Percentiles rank a stretch among this genome's conserved stretches.
phyloP scores from a whole-genome alignment of 1,284 basidiomycete genomes.

The Phellopilus nigrolimitatus region DNA sequence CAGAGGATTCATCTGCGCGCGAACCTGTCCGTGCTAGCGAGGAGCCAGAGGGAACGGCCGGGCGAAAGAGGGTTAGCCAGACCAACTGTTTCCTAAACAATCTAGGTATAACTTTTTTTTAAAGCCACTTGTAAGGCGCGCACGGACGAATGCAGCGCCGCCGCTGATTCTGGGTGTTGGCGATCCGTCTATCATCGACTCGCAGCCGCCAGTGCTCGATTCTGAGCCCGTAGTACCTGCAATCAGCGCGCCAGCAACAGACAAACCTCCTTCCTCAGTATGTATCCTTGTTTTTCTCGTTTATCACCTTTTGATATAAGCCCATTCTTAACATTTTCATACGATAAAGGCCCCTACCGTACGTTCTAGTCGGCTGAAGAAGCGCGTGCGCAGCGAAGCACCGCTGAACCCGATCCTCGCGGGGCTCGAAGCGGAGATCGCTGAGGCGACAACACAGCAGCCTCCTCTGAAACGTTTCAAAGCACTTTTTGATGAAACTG shows the following conservation, averaged over 20 bases:
- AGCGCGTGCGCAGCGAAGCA: slow-evolving; percentile 14
- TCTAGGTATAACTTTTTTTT: neutral
- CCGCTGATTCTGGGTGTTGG: slow-evolving; percentile 24
- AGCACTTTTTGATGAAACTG: slow-evolving; percentile 61
- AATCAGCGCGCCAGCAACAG: slow-evolving; percentile 4
- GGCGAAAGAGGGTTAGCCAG: slow-evolving; percentile 4
- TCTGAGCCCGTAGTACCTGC: slow-evolving; percentile 2
- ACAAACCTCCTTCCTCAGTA: slow-evolving; percentile 29
- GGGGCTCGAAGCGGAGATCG: slow-evolving; percentile 17
- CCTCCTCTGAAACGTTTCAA: slow-evolving; percentile 66
- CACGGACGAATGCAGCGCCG: slow-evolving; percentile 21
- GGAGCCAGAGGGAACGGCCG: neutral
- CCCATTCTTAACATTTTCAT: neutral
- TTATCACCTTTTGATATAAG: neutral
- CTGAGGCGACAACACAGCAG: slow-evolving; percentile 31
- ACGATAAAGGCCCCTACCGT: neutral
- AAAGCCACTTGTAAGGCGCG: slow-evolving; percentile 26
- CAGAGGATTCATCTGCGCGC: neutral
- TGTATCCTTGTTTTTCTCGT: neutral
- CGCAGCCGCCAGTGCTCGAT: slow-evolving; percentile 7
- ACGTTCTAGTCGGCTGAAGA: slow-evolving; percentile 13
- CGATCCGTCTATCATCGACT: slow-evolving; percentile 22
- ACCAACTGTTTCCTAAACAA: neutral
- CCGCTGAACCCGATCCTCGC: slow-evolving; percentile 11
- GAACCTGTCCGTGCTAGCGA: slow-evolving; percentile 1